phyloP scores from a whole-genome alignment of 2,329 filamentous ascomycete species.

The Aspergillus nomiae region DNA sequence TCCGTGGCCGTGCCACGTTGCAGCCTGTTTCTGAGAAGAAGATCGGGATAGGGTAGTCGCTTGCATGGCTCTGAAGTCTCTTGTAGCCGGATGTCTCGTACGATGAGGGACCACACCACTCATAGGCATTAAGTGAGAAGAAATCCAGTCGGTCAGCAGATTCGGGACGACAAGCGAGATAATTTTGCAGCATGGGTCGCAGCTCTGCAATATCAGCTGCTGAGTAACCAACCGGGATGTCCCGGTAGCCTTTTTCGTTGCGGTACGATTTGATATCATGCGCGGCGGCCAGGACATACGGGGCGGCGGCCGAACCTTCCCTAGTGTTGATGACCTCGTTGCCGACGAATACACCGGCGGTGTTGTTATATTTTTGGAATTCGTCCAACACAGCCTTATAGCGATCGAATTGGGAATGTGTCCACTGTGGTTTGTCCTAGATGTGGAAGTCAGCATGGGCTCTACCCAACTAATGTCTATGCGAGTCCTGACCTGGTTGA shows the following conservation, averaged over 20 bases:
- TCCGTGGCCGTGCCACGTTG: conserved; percentile 55
- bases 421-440: conserved; percentile 69
- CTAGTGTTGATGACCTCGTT: conserved; percentile 71
- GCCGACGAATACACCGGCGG: conserved; percentile 81
- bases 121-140: conserved; percentile 83
- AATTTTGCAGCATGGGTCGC: conserved; percentile 68
- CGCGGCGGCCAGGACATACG: conserved; percentile 79
- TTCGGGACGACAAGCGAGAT: conserved; percentile 76
- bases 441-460: conserved; percentile 11
- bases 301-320: conserved; percentile 65
- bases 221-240: conserved; percentile 83
- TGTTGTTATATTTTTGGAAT: conserved; percentile 76
- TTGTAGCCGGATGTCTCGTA: conserved; percentile 70
- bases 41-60: conserved; percentile 76
- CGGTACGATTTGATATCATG: conserved; percentile 83
- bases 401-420: conserved; percentile 66
- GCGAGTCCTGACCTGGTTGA: conserved; percentile 38
- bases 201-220: conserved; percentile 78
- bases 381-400: conserved; percentile 75
- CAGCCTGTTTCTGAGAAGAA: conserved; percentile 91
- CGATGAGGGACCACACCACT: conserved; percentile 66
- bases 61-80: conserved; percentile 66
- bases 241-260: conserved; percentile 72
- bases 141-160: conserved; percentile 72
- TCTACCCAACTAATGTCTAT: background rate